Evolutionary conservation across 2,329 filamentous ascomycete genomes (phyloP).

Genomic region (Anthostomella pinea): DNA sequence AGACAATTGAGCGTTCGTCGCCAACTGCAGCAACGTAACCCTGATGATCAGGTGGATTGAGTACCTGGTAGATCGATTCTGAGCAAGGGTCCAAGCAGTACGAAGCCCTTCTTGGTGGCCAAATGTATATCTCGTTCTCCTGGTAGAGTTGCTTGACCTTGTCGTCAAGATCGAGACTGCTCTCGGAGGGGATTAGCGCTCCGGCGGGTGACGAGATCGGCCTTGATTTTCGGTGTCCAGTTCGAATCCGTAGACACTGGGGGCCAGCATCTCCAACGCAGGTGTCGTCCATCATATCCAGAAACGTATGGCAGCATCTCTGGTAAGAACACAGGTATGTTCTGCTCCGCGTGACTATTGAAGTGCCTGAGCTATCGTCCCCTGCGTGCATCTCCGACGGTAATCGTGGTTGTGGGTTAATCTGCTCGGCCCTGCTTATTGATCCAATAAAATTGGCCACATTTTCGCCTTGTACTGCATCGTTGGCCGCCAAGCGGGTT

Average conservation of each 20-base stretch:
- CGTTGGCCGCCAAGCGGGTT: slow-evolving; percentile 8
- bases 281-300: slow-evolving; percentile 58
- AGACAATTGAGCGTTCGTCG: slow-evolving; percentile 29
- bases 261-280: slow-evolving; percentile 31
- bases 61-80: slow-evolving; percentile 18
- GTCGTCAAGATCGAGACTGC: slow-evolving; percentile 3
- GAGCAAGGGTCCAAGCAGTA: slow-evolving; percentile 13
- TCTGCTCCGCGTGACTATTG: slow-evolving; percentile 49
- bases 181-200: neutral
- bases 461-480: slow-evolving; percentile 2
- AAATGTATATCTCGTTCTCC: slow-evolving; percentile 23
- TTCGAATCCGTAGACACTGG: slow-evolving; percentile 46
- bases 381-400: slow-evolving; percentile 48
- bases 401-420: slow-evolving; percentile 26
- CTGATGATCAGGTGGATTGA: slow-evolving; percentile 21
- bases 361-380: slow-evolving; percentile 39
- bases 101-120: too few relatives aligned
- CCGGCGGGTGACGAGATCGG: slow-evolving; percentile 12
- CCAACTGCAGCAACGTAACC: slow-evolving; percentile 20
- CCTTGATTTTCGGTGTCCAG: slow-evolving; percentile 42
- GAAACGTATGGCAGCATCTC: slow-evolving; percentile 48
- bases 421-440: slow-evolving; percentile 36
- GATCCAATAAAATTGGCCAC: slow-evolving; percentile 6
- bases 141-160: slow-evolving; percentile 10
- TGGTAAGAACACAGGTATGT: slow-evolving; percentile 57